Evolutionary conservation across 768 basidiomycete species (phyloP).

Genomic region (Russula brevipes): DNA sequence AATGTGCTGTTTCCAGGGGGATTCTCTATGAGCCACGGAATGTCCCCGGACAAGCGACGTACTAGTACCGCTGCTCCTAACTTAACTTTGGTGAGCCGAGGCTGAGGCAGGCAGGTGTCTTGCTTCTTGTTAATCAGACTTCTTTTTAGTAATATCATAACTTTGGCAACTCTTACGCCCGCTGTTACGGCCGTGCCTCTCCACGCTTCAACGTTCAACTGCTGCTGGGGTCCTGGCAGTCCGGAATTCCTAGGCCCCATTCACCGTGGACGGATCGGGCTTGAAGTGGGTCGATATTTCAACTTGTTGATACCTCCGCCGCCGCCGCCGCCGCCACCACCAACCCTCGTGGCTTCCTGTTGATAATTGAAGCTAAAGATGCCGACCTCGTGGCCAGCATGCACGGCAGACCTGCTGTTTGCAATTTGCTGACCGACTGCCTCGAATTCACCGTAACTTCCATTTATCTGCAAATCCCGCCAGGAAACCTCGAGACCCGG

Average conservation of each 20-base stretch:
- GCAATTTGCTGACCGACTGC: not conserved
- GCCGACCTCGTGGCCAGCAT: not conserved
- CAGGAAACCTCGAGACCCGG: not conserved
- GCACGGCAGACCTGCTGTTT: not conserved
- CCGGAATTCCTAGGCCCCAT: conserved; percentile 35
- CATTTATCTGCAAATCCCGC: not conserved
- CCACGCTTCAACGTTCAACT: conserved; percentile 38
- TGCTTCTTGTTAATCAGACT: too few relatives aligned
- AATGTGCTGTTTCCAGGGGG: too few relatives aligned
- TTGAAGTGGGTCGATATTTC: conserved; percentile 38
- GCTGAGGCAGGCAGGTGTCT: too few relatives aligned
- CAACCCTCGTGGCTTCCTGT: not conserved
- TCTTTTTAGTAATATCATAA: conserved; percentile 25
- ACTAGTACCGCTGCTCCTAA: too few relatives aligned
- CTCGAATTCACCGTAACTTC: not conserved
- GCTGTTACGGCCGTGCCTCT: conserved; percentile 35
- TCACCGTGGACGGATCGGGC: conserved; percentile 28
- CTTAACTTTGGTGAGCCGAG: too few relatives aligned
- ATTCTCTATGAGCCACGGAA: too few relatives aligned
- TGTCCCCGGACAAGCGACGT: too few relatives aligned
- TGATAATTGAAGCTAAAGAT: not conserved
- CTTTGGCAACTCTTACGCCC: conserved; percentile 37
- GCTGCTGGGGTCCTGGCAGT: conserved; percentile 37
- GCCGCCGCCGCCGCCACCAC: not conserved
- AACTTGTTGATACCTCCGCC: conserved; percentile 16